Conservation (phyloP, 1,139 yeast genomes). For the Magnusiomyces sp. region DNA sequence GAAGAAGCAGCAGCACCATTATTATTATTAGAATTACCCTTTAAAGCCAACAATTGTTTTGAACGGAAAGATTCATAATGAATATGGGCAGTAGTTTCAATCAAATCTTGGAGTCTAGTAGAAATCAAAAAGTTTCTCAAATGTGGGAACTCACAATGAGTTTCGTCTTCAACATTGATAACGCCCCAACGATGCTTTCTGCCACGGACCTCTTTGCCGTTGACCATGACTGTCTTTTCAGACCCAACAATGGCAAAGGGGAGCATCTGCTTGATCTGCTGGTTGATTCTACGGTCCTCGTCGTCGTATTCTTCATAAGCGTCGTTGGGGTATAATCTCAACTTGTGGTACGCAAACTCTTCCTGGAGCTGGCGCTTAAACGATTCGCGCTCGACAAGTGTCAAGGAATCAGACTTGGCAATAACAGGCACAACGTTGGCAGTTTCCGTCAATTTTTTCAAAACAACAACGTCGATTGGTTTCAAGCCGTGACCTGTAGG, state of each 20-base stretch:
- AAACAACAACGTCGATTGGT: conserved; percentile 72
- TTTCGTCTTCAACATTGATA: conserved; percentile 75
- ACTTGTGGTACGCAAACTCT: conserved; percentile 66
- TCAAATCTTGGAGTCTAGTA: conserved; percentile 91
- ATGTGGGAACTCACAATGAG: conserved; percentile 91
- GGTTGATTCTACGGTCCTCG: conserved; percentile 33
- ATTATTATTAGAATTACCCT: conserved; percentile 89
- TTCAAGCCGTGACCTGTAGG: conserved; percentile 80
- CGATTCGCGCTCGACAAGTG: conserved; percentile 71
- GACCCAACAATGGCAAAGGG: conserved; percentile 96
- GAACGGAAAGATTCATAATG: conserved; percentile 93
- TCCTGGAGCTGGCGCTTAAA: conserved; percentile 65
- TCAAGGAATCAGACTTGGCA: conserved; percentile 86
- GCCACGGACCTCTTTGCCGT: conserved; percentile 76
- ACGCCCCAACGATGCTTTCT: conserved; percentile 94
- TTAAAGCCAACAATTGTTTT: conserved; percentile 86
- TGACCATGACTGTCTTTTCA: conserved; percentile 58
- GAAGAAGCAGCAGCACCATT: conserved; percentile 1
- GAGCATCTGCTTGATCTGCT: conserved; percentile 45
- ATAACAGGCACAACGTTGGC: conserved; percentile 93
- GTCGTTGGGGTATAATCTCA: conserved; percentile 84
- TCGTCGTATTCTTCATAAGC: conserved; percentile 71
- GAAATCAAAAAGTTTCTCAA: conserved; percentile 89
- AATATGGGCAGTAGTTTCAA: conserved; percentile 79
- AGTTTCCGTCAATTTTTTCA: conserved; percentile 79